Evolutionary conservation across 2,329 filamentous ascomycete genomes (phyloP), one percentile per base, ranked within the genome.

Genomic region (Diaporthe batatas): DNA sequence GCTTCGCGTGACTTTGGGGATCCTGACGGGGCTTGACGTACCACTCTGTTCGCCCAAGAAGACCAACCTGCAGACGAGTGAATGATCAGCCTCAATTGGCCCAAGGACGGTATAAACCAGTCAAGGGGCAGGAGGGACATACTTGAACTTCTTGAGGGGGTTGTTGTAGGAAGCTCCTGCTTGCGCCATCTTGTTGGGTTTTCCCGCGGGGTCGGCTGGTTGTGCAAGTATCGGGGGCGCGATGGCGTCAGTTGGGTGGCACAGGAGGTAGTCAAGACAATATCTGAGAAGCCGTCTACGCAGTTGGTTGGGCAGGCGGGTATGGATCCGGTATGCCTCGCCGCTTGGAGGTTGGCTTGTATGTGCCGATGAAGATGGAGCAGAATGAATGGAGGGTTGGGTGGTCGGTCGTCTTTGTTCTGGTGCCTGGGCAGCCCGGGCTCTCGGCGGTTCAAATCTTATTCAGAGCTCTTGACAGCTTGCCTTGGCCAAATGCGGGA

Each of bases 71-170:
- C 72, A 75, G 68, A 62, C 14, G 55, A 57, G 12, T 57, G 34
- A 44, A 47, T 25, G 73, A 54, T 76, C 73, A 76, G 74, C 70
- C 21, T 39, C 55, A 49, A 16, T 29, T 53, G 32, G 57, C 42
- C 29, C 7, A 34, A 32, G 34, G 34, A 42, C 49, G 42, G 54
- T 47, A 70, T 34, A 79, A 80, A 75, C 2, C 16, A 44, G 34
- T 11, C 34, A n/a, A 3, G 3, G 65, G 57, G 65, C 32, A 32
- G 32, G 47, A 29, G n/a, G 4, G 18, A 71, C 85, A 73, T 88
- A 98, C 95, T 99, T 99, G 93, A 98, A 99, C 86, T 99, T 99
- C 93, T 99, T 99, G 86, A 99, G 88, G 80, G 96, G 96, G 88
- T 98, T 98, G 84, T 97, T 98, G 89, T 98, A 99, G 77, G 94